phyloP scores from a whole-genome alignment of 257 asterid species.

The Solanum gandarillasii region DNA sequence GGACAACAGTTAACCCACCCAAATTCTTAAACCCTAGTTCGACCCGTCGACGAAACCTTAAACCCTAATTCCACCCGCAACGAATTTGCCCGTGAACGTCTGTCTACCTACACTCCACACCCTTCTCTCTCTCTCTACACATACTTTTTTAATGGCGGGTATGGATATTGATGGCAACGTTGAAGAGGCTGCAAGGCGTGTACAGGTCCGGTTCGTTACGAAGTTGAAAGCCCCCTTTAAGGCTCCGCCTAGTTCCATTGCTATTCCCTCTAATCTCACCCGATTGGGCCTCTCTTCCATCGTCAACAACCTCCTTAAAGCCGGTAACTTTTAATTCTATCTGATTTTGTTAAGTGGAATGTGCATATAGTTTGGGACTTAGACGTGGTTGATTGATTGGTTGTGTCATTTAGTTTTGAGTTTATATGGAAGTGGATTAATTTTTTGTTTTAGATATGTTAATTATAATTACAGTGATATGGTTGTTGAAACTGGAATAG shows the following conservation, averaged over 20 bases:
- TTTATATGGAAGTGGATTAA: not conserved
- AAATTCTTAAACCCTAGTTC: not conserved
- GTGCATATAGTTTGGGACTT: not conserved
- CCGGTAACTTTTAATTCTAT: constrained; percentile 19
- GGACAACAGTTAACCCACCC: not conserved
- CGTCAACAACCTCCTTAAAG: constrained; percentile 55
- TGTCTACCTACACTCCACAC: too few species aligned
- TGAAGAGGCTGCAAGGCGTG: constrained; percentile 40
- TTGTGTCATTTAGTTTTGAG: not conserved
- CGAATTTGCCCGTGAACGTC: not conserved
- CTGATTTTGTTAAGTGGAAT: not conserved
- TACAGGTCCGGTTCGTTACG: constrained; percentile 72
- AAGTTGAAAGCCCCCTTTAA: constrained; percentile 48
- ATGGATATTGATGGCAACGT: constrained; percentile 45
- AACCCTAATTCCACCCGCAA: not conserved
- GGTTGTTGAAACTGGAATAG: not conserved
- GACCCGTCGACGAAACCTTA: not conserved
- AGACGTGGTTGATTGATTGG: not conserved
- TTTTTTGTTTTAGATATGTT: not conserved
- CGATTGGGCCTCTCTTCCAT: constrained; percentile 62
- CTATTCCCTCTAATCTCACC: constrained; percentile 69
- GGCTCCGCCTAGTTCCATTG: constrained; percentile 40
- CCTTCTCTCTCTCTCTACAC: not conserved
- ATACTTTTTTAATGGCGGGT: not conserved
- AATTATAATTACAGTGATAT: not conserved